Evolutionary conservation across 2,329 filamentous ascomycete species (phyloP).

Genomic region (Rhynchosporium graminicola): DNA sequence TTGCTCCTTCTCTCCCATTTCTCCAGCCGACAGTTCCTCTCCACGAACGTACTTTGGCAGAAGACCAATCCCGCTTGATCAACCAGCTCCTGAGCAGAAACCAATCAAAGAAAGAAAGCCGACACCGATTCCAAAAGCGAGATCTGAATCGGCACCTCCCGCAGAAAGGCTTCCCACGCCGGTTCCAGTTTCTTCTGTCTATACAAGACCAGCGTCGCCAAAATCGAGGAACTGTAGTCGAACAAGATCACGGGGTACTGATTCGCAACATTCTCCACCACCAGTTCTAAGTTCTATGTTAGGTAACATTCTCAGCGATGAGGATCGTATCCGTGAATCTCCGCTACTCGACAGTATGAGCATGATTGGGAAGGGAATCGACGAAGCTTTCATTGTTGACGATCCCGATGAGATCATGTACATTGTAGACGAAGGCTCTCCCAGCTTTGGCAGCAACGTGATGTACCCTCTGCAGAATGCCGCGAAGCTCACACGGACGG

Average conservation of each 20-base stretch:
- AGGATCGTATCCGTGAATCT: neutral
- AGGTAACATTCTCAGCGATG: neutral
- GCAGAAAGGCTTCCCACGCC: neutral
- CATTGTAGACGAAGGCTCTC: neutral
- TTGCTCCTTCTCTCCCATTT: slow-evolving; percentile 7
- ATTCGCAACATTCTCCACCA: neutral
- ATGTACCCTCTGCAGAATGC: neutral
- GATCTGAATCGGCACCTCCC: neutral
- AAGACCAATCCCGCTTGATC: neutral
- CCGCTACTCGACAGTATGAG: neutral
- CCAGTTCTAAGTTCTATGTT: neutral
- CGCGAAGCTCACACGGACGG: neutral
- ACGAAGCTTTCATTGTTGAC: neutral
- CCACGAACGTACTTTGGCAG: neutral
- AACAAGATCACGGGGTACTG: neutral
- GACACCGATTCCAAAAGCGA: neutral
- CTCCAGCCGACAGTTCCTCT: slow-evolving; percentile 4
- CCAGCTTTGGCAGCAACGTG: neutral
- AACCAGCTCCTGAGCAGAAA: neutral
- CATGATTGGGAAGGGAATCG: neutral
- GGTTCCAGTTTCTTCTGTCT: neutral
- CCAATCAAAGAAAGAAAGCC: neutral
- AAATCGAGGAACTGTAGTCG: neutral
- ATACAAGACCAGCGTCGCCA: neutral
- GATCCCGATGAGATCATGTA: slow-evolving; percentile 1